Conservation (phyloP, 2,329 filamentous ascomycete species). For the Xylaria multiplex region DNA sequence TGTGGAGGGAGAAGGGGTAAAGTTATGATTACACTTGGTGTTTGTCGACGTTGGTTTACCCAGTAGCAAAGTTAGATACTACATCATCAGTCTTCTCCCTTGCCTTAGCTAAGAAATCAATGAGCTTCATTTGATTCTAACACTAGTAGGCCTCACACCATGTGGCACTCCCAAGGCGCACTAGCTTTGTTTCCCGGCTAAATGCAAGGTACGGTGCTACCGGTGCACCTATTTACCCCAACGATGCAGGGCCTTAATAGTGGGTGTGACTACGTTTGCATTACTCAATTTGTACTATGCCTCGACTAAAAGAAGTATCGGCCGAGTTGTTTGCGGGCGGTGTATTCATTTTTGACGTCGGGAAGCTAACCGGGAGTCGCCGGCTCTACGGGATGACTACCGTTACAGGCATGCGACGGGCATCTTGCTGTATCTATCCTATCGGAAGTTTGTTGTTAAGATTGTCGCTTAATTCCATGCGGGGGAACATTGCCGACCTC, state of each 20-base stretch:
- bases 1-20: too few relatives aligned
- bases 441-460: not conserved
- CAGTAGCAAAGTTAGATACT: too few relatives aligned
- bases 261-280: not conserved
- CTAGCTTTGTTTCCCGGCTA: constrained; percentile 10
- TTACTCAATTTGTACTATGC: not conserved
- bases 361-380: constrained; percentile 7
- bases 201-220: constrained; percentile 11
- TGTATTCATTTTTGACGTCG: not conserved
- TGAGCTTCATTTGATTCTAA: too few relatives aligned
- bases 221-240: not conserved
- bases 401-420: constrained; percentile 4
- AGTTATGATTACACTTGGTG: too few relatives aligned
- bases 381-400: constrained; percentile 31
- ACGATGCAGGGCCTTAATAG: not conserved
- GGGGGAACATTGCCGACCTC: not conserved
- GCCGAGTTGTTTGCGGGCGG: not conserved
- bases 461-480: not conserved
- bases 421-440: not conserved
- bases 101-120: too few relatives aligned
- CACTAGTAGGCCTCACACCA: not conserved
- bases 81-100: too few relatives aligned
- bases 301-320: not conserved
- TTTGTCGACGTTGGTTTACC: too few relatives aligned
- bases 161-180: not conserved